Percentiles rank a stretch among this genome's conserved stretches.
These are phyloP conservation scores for Paecilomyces fulvus DNA, from an alignment of 2,329 filamentous ascomycete species.

Conservation along the genomic window DNA sequence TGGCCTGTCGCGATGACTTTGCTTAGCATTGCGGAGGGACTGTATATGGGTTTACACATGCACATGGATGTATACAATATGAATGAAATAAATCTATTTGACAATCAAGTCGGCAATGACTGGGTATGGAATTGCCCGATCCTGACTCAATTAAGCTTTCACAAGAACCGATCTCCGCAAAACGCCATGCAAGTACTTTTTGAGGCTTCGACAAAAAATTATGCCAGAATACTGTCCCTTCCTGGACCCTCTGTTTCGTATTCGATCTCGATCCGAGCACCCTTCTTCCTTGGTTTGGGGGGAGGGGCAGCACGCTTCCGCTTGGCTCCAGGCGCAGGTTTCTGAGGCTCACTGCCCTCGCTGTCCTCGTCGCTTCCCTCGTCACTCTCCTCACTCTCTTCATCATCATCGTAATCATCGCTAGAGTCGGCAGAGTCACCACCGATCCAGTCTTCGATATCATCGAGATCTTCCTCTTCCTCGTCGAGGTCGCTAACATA, in stretches of 20 bases:
- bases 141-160: slow-evolving; percentile 10
- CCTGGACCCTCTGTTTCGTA: slow-evolving; percentile 63
- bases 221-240: slow-evolving; percentile 40
- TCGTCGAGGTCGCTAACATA: slow-evolving; percentile 87
- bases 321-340: slow-evolving; percentile 42
- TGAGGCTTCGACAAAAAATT: slow-evolving; percentile 10
- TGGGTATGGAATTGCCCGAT: slow-evolving; percentile 27
- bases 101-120: slow-evolving; percentile 20
- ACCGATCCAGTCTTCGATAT: slow-evolving; percentile 93
- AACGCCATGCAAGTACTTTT: slow-evolving; percentile 27
- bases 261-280: slow-evolving; percentile 64
- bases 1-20: too few species aligned
- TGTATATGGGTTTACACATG: too few species aligned
- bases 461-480: slow-evolving; percentile 69
- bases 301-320: slow-evolving; percentile 48
- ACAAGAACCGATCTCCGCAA: slow-evolving; percentile 10
- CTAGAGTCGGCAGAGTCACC: slow-evolving; percentile 52
- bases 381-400: slow-evolving; percentile 47
- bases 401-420: slow-evolving; percentile 37
- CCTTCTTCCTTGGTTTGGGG: slow-evolving; percentile 52
- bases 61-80: too few species aligned
- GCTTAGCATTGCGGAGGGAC: too few species aligned
- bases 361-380: slow-evolving; percentile 49
- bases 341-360: slow-evolving; percentile 45
- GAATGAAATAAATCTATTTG: neutral